Conservation (phyloP, 495 filamentous ascomycete genomes). For the Podospora pseudoanserina region DNA sequence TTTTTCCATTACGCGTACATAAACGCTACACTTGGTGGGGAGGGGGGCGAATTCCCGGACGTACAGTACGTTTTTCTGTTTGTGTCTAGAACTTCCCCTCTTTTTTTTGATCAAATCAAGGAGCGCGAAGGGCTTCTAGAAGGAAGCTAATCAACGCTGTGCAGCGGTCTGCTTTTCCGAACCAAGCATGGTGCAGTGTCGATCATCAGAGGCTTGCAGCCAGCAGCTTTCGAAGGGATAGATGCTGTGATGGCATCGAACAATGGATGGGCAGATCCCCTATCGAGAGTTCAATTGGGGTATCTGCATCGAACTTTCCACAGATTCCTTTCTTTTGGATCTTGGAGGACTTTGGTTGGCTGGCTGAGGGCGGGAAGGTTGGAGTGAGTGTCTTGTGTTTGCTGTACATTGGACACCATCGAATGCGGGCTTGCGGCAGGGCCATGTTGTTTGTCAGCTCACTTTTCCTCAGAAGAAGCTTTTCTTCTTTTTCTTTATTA, state of each 20-base stretch:
- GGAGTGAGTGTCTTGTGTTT: not conserved
- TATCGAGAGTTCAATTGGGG: conserved; percentile 1
- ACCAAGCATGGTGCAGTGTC: not conserved
- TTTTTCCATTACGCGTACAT: too few relatives aligned
- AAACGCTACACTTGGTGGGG: not conserved
- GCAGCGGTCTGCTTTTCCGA: not conserved
- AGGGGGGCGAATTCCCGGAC: not conserved
- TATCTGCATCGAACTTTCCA: conserved; percentile 16
- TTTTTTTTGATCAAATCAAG: not conserved
- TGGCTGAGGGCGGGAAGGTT: not conserved
- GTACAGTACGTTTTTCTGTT: not conserved
- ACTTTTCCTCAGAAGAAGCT: not conserved
- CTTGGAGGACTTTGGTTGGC: not conserved
- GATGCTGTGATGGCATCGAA: not conserved
- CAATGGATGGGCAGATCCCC: too few relatives aligned
- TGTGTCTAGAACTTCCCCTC: too few relatives aligned
- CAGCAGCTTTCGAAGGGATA: too few relatives aligned
- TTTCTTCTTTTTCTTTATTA: not conserved
- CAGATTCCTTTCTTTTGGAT: not conserved
- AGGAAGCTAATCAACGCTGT: not conserved
- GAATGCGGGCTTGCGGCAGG: not conserved
- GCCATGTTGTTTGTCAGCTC: not conserved
- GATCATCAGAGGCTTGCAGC: not conserved
- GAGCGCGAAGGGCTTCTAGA: not conserved
- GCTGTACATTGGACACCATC: not conserved